Evolutionary conservation across 2,329 filamentous ascomycete genomes (phyloP).

Genomic region (Fusarium napiforme): DNA sequence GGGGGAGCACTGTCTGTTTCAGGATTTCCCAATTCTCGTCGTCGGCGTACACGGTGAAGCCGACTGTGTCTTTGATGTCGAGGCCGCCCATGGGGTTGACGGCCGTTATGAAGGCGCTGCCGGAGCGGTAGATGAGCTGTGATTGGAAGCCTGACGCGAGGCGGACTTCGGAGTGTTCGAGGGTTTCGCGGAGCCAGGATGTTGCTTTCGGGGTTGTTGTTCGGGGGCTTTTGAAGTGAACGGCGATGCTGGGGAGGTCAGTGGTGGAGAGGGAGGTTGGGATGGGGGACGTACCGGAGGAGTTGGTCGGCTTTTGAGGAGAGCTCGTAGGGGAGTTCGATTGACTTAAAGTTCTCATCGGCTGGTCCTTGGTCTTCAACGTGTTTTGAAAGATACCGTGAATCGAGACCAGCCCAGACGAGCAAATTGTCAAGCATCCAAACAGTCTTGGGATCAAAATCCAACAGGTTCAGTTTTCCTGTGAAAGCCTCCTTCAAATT

Average conservation of each 20-base stretch:
- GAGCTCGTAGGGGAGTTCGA: conserved; percentile 29
- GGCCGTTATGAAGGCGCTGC: conserved; percentile 21
- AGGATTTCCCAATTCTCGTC: conserved; percentile 36
- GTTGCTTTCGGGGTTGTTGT: conserved; percentile 11
- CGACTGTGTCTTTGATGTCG: conserved; percentile 31
- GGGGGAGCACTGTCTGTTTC: conserved; percentile 31
- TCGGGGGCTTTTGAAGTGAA: conserved; percentile 37
- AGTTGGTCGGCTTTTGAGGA: conserved; percentile 33
- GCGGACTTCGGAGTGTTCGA: conserved; percentile 32
- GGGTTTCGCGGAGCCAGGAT: conserved; percentile 25
- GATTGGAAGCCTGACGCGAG: conserved; percentile 5
- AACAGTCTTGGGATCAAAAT: conserved; percentile 32
- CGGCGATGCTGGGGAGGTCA: conserved; percentile 25
- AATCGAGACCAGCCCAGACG: conserved; percentile 37
- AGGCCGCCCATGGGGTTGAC: conserved; percentile 33
- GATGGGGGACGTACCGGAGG: conserved; percentile 14
- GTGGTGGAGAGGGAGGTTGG: rapidly evolving
- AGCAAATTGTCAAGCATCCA: conserved; percentile 36
- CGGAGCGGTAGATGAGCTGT: conserved; percentile 21
- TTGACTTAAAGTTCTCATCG: conserved; percentile 28
- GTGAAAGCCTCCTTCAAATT: conserved; percentile 31
- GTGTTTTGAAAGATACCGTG: conserved; percentile 32
- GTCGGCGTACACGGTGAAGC: conserved; percentile 32
- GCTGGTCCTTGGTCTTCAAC: conserved; percentile 20
- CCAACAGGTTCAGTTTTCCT: conserved; percentile 31